phyloP scores from a whole-genome alignment of 2,329 filamentous ascomycete species.

The Cercospora zeina region DNA sequence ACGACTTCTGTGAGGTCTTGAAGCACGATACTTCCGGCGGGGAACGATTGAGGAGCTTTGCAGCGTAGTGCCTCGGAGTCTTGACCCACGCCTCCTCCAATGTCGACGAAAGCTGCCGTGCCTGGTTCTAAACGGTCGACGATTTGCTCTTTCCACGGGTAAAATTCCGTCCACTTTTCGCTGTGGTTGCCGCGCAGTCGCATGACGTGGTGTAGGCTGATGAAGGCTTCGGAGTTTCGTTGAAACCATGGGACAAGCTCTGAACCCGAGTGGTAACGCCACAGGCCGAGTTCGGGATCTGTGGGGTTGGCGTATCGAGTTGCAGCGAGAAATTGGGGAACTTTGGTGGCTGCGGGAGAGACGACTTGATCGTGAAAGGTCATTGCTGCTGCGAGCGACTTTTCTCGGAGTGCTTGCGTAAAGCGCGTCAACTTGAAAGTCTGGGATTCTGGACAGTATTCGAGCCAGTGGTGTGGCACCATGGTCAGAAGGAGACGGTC shows the following conservation, averaged over 20 bases:
- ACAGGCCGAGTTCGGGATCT: neutral
- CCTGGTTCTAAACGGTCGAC: slow-evolving; percentile 1
- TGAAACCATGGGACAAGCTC: slow-evolving; percentile 17
- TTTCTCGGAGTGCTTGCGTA: slow-evolving; percentile 8
- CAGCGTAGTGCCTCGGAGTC: slow-evolving; percentile 11
- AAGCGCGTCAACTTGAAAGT: slow-evolving; percentile 9
- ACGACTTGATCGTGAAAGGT: slow-evolving; percentile 10
- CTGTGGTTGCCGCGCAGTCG: slow-evolving; percentile 14
- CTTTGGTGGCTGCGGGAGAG: neutral
- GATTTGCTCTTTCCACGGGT: slow-evolving; percentile 14
- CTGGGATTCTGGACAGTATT: neutral
- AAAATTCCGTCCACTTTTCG: slow-evolving; percentile 14
- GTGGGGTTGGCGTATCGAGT: slow-evolving; percentile 11
- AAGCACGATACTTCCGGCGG: slow-evolving; percentile 13
- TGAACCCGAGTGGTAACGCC: slow-evolving; percentile 6
- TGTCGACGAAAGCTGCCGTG: slow-evolving; percentile 15
- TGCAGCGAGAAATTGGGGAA: slow-evolving; percentile 8
- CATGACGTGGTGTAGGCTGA: slow-evolving; percentile 17
- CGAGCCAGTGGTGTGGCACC: slow-evolving; percentile 14
- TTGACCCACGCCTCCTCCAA: slow-evolving; percentile 15
- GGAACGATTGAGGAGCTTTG: slow-evolving; percentile 7
- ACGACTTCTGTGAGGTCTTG: slow-evolving; percentile 15
- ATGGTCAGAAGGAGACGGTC: slow-evolving; percentile 12
- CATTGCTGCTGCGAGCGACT: slow-evolving; percentile 12
- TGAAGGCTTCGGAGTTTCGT: slow-evolving; percentile 9